A percentile compares a stretch with the other conserved stretches of the same genome.
Evolutionary conservation across 2,329 filamentous ascomycete genomes (phyloP).

Genomic region (Nothophaeocryptopus gaeumannii): DNA sequence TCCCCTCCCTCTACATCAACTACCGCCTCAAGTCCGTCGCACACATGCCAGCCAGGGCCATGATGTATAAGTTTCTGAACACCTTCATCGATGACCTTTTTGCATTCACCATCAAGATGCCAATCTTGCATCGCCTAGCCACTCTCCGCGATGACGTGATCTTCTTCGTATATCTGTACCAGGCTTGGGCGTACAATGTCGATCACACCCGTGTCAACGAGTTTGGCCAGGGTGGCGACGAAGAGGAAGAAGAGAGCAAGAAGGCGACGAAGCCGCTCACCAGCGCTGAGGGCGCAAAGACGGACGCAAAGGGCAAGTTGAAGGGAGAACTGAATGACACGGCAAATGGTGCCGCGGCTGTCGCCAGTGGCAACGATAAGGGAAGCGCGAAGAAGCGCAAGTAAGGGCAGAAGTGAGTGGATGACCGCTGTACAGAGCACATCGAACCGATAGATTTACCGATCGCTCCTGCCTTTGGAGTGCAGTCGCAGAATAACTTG

Average conservation of each 20-base stretch:
- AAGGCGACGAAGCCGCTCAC: constrained; percentile 45
- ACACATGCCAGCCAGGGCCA: constrained; percentile 93
- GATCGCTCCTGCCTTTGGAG: no score
- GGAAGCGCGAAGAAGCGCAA: constrained; percentile 6
- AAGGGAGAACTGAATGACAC: constrained; percentile 22
- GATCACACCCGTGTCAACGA: constrained; percentile 94
- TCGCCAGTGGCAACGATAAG: constrained; percentile 9
- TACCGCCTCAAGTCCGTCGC: constrained; percentile 88
- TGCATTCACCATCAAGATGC: constrained; percentile 99
- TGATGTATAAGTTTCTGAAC: constrained; percentile 98
- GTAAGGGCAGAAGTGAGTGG: no score
- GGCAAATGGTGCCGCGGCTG: constrained; percentile 8
- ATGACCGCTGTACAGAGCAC: no score
- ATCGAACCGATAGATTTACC: no score
- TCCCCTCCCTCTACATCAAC: constrained; percentile 96
- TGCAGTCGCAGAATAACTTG: no score
- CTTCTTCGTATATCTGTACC: constrained; percentile 97
- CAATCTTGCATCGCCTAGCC: constrained; percentile 83
- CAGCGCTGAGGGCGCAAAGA: constrained; percentile 27
- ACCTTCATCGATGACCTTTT: constrained; percentile 99
- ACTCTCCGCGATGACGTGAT: constrained; percentile 94
- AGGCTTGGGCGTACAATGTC: constrained; percentile 86
- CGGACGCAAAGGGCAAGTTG: constrained; percentile 15
- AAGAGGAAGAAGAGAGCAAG: constrained; percentile 61
- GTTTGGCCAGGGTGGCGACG: constrained; percentile 97